These are phyloP conservation scores for Sporothrix schenckii DNA, from an alignment of 2,329 filamentous ascomycete genomes.

Conservation along the genomic window DNA sequence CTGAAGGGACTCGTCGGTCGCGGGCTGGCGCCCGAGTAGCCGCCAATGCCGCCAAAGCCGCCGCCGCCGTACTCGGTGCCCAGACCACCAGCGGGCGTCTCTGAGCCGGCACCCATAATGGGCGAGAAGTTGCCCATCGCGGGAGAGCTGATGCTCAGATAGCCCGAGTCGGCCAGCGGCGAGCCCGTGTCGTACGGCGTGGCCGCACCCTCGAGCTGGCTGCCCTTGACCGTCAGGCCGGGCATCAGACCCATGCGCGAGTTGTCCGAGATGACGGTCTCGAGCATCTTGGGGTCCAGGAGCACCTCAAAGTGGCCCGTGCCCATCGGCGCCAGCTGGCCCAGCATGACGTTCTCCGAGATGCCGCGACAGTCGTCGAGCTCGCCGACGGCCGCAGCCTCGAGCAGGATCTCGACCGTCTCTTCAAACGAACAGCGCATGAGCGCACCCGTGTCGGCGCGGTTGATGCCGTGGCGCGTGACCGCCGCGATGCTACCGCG, in stretches of 20 bases:
- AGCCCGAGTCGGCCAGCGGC: constrained; percentile 71
- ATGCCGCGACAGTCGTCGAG: constrained; percentile 97
- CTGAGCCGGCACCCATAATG: constrained; percentile 74
- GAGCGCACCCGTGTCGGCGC: constrained; percentile 93
- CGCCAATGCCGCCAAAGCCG: constrained; percentile 50
- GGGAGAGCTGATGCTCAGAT: constrained; percentile 63
- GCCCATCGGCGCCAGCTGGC: constrained; percentile 94
- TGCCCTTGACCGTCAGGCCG: constrained; percentile 74
- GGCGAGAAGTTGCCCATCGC: constrained; percentile 72
- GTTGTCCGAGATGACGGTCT: constrained; percentile 92
- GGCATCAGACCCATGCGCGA: constrained; percentile 81
- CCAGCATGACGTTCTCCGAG: constrained; percentile 97
- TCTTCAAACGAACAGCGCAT: constrained; percentile 99
- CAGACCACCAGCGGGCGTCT: constrained; percentile 65
- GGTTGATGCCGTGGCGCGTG: constrained; percentile 97
- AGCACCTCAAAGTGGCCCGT: constrained; percentile 95
- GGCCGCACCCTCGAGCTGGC: constrained; percentile 77
- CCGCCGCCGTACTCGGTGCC: constrained; percentile 62
- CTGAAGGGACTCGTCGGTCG: constrained; percentile 76
- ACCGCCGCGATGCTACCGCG: constrained; percentile 93
- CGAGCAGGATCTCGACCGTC: constrained; percentile 95
- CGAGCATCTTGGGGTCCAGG: constrained; percentile 92
- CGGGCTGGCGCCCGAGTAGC: constrained; percentile 67
- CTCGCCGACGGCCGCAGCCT: constrained; percentile 92
- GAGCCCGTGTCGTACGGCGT: constrained; percentile 93